Base-by-base conservation (phyloP, 1,139 yeast species). In the Hansenula lynferdii region DNA sequence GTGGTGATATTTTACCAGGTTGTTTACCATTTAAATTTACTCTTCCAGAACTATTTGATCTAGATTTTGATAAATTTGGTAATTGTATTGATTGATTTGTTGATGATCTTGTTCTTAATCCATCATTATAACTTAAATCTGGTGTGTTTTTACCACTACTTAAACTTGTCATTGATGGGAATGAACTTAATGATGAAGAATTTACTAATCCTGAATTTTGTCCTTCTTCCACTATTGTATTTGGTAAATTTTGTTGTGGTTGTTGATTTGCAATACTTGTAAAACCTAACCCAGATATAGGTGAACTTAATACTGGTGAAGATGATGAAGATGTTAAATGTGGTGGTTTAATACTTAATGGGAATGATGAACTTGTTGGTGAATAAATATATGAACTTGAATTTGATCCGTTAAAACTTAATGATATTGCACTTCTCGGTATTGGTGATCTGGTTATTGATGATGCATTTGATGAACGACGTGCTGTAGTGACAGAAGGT, bases 401-500 rank as follows among this genome's bases (percentile, higher is more conserved):
- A 31, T 48, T 43, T 8, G 51, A 42, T 1, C 54, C 55, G 8
- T 39, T 42, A 30, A 50, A 50, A n/a, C 49, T 50, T 15, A 46
- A 28, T 2, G 57, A 48, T 4, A 49, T 42, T 6, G 55, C 49
- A 30, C 50, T 46, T 34, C 54, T 38, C n/a, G 54, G 53, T 8
- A 47, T 37, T 5, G 56, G 52, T 1, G 56, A 49, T 23, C 45
- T 42, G 12, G 53, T 45, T 1, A 18, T 19, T 21, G 50, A 35
- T 3, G 55, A 50, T 5, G 52, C 38, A 14, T 35, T 39, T 10
- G 55, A 51, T 4, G 54, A 35, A 14, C 56, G 45, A 18, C 57
- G 50, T 11, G 52, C 37, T 1, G 61, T 56, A 6, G 60, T 53
- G 9, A 57, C 60, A 2, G 60, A 45, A 1, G 61, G 61, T 19